Percentiles rank a stretch among this genome's conserved stretches.
Conservation (phyloP, 208 protist species). For the Trypanosoma cruzi region DNA sequence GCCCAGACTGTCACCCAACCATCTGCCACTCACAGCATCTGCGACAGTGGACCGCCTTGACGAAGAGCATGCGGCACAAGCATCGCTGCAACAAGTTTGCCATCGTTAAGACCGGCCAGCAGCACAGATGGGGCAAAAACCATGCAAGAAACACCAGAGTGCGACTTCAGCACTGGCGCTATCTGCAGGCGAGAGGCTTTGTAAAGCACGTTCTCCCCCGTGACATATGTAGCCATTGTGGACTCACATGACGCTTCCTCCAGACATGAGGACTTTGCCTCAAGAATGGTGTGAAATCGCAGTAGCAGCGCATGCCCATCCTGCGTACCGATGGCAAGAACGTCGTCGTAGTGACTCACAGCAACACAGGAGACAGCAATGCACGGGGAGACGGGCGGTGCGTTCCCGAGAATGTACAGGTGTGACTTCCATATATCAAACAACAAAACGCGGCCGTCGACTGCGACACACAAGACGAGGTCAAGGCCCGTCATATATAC, state of each 20-base stretch:
- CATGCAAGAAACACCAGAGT: slow-evolving; percentile 53
- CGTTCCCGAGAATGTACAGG: slow-evolving; percentile 26
- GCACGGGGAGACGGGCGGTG: too few relatives aligned
- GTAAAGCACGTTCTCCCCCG: slow-evolving; percentile 30
- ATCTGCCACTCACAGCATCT: not conserved
- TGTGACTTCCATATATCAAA: slow-evolving; percentile 55
- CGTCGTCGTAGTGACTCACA: slow-evolving; percentile 65
- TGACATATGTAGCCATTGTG: not conserved
- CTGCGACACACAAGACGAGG: slow-evolving; percentile 65
- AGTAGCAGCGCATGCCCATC: slow-evolving; percentile 64
- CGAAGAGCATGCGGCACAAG: slow-evolving; percentile 45
- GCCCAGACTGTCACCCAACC: not conserved
- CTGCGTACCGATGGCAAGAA: slow-evolving; percentile 74
- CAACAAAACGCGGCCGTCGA: slow-evolving; percentile 52
- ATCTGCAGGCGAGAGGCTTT: slow-evolving; percentile 49
- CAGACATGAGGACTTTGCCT: slow-evolving; percentile 1
- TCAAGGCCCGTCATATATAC: slow-evolving; percentile 58
- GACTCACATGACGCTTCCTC: not conserved
- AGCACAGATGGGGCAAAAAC: slow-evolving; percentile 83
- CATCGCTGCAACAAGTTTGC: slow-evolving; percentile 68
- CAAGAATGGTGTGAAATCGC: slow-evolving; percentile 17
- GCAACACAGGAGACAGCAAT: slow-evolving; percentile 49
- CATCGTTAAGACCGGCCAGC: slow-evolving; percentile 74
- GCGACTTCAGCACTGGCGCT: slow-evolving; percentile 33
- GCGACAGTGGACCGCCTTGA: not conserved